Percentiles rank a stretch among this genome's conserved stretches.
Evolutionary conservation across 1,139 yeast genomes (phyloP).

Genomic region (Schizosaccharomyces versatilis): DNA sequence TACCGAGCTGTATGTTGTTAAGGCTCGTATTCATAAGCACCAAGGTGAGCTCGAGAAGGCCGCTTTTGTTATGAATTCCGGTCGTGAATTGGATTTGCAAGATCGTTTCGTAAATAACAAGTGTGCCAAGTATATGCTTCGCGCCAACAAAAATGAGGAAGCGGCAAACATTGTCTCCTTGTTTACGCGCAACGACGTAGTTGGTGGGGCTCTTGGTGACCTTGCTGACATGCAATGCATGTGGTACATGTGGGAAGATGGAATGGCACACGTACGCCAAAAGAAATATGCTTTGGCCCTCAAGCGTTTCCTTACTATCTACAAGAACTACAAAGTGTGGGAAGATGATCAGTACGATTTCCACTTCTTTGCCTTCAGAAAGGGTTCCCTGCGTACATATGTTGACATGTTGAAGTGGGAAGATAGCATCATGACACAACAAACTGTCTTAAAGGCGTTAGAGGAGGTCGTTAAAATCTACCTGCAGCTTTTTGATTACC

Average conservation of each 20-base stretch:
- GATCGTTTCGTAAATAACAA: conserved; percentile 84
- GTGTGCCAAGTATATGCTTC: conserved; percentile 57
- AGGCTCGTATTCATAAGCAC: conserved; percentile 64
- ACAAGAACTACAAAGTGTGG: conserved; percentile 41
- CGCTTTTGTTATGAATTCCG: conserved; percentile 41
- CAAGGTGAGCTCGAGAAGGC: conserved; percentile 41
- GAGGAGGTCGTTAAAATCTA: conserved; percentile 42
- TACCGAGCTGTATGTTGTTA: conserved; percentile 58
- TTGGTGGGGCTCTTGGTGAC: conserved; percentile 65
- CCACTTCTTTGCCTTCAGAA: conserved; percentile 78
- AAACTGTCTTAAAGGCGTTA: conserved; percentile 48
- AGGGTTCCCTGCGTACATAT: conserved; percentile 76
- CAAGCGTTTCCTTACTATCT: conserved; percentile 52
- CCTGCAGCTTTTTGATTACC: conserved; percentile 23
- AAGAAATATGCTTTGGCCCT: conserved; percentile 38
- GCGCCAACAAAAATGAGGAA: conserved; percentile 58
- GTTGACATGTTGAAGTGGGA: conserved; percentile 62
- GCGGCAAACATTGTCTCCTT: conserved; percentile 56
- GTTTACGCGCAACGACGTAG: conserved; percentile 64
- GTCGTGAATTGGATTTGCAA: conserved; percentile 58
- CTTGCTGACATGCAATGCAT: conserved; percentile 76
- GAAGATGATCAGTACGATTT: conserved; percentile 77
- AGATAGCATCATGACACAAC: conserved; percentile 44
- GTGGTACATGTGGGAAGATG: conserved; percentile 73
- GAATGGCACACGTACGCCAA: conserved; percentile 41